A percentile compares a stretch with the other conserved stretches of the same genome.
These are phyloP conservation scores for Mycena latifolia DNA, from an alignment of 768 basidiomycete genomes.

Conservation along the genomic window DNA sequence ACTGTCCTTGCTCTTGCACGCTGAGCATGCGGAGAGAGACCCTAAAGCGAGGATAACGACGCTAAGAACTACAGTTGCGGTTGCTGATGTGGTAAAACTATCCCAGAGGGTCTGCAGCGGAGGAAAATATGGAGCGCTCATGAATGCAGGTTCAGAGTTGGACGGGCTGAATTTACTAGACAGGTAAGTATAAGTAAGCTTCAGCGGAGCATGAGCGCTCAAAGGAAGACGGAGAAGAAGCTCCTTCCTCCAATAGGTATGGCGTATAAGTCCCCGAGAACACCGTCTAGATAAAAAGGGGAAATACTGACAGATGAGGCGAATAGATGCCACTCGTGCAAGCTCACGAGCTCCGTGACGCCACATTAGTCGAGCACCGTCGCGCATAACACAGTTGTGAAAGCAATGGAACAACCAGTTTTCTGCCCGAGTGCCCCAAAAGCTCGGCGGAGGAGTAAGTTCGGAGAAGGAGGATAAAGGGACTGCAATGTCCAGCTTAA, in stretches of 20 bases:
- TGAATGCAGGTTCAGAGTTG: conserved; percentile 1
- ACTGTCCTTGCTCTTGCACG: too few relatives aligned
- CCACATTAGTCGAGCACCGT: conserved; percentile 3
- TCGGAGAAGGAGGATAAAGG: too few relatives aligned
- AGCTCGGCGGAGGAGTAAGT: not conserved
- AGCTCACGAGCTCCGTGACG: too few relatives aligned
- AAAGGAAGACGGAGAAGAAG: conserved; percentile 16
- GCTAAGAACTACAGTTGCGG: too few relatives aligned
- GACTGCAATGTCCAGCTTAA: too few relatives aligned
- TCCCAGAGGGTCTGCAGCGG: conserved; percentile 4
- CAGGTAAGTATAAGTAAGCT: conserved; percentile 16
- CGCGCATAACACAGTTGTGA: too few relatives aligned
- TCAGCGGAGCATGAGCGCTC: not conserved
- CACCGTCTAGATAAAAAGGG: too few relatives aligned
- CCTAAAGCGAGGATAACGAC: too few relatives aligned
- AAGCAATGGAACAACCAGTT: too few relatives aligned
- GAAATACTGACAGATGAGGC: too few relatives aligned
- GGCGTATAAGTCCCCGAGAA: conserved; percentile 16
- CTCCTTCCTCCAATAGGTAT: not conserved
- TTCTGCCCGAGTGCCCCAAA: not conserved
- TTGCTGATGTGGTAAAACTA: not conserved
- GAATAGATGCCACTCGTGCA: too few relatives aligned
- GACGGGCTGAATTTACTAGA: conserved; percentile 1
- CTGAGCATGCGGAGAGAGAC: too few relatives aligned
- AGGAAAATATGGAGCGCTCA: not conserved